Evolutionary conservation across 2,329 filamentous ascomycete species (phyloP), one percentile per base, ranked within the genome.

Genomic region (Cladosporium colombiae): DNA sequence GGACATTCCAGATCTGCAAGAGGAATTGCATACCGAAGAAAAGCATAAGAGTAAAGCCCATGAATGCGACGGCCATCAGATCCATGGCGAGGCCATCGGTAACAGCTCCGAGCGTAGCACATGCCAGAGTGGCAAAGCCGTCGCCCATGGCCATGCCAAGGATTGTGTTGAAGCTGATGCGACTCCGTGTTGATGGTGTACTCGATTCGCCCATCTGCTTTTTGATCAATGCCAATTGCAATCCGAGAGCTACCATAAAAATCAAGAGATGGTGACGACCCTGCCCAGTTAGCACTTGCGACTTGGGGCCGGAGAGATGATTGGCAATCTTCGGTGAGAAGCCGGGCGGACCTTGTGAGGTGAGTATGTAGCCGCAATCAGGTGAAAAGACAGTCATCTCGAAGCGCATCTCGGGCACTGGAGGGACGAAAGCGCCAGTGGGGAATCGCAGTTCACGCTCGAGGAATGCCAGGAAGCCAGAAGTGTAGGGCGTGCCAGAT

Each of bases 1-100:
- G 87, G 1, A 88, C 84, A 23, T 83, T 82, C 87, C 86, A 89
- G n/a, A 89, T 86, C 62, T 89, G 86, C 79, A 88, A 85, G 72
- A 89, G 79, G 69, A 89, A 89, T 62, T 86, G 84, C 79, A 89
- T 87, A 35, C 86, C 86, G 65, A 88, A 85, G 73, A 86, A 86
- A 65, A 84, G 84, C 27, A 88, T 85, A 18, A 84, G 85, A 58
- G 88, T 81, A 68, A 88, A 84, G 0, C 85, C 82, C 21, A 89
- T 74, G 72, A 88, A 89, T 2, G 84, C 84, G 29, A 83, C 81
- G 2, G 82, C 81, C 18, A 86, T 81, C 63, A 88, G 74, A 18
- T 85, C 79, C 35, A 88, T 74, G 68, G 86, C 87, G 0, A 85
- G 81, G 1, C 83, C 81, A 16, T 83, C 81, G 1, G 85, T 78